These are phyloP conservation scores for Saturnispora quitensis DNA, from an alignment of 805 yeast genomes.

Conservation along the genomic window DNA sequence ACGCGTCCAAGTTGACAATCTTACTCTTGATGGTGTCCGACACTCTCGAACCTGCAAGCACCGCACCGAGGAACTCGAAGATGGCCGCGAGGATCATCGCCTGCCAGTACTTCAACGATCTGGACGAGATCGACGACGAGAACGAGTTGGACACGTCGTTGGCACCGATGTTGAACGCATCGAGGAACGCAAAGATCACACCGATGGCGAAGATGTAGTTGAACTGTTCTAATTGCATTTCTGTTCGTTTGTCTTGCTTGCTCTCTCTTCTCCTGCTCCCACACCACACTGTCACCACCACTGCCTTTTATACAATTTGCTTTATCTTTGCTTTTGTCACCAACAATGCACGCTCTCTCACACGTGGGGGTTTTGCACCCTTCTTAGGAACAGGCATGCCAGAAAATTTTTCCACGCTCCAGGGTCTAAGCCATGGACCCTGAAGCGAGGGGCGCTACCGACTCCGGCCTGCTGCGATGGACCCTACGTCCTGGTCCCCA, in stretches of 20 bases:
- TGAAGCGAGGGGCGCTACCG: not conserved
- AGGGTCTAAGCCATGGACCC: not conserved
- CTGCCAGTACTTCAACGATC: conserved; percentile 62
- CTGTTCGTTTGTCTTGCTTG: not conserved
- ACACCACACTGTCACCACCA: not conserved
- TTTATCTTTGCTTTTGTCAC: not conserved
- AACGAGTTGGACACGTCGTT: conserved; percentile 77
- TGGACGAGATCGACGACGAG: conserved; percentile 64
- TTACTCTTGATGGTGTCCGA: conserved; percentile 62
- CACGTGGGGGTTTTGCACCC: not conserved
- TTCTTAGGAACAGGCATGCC: not conserved
- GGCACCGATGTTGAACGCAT: conserved; percentile 76
- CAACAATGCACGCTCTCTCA: not conserved
- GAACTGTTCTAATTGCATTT: conserved; percentile 36
- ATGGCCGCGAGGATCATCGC: conserved; percentile 65
- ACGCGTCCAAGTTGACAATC: conserved; percentile 45
- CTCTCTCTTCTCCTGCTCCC: not conserved
- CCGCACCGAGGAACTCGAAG: conserved; percentile 70
- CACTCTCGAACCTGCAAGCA: conserved; percentile 64
- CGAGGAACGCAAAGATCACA: conserved; percentile 63
- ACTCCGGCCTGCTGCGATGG: too few species aligned
- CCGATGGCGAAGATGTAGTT: conserved; percentile 65
- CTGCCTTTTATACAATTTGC: not conserved
- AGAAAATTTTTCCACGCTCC: not conserved
- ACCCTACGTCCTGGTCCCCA: too few species aligned